phyloP scores from a whole-genome alignment of 2,329 filamentous ascomycete species.

The Diaporthe ilicicola region DNA sequence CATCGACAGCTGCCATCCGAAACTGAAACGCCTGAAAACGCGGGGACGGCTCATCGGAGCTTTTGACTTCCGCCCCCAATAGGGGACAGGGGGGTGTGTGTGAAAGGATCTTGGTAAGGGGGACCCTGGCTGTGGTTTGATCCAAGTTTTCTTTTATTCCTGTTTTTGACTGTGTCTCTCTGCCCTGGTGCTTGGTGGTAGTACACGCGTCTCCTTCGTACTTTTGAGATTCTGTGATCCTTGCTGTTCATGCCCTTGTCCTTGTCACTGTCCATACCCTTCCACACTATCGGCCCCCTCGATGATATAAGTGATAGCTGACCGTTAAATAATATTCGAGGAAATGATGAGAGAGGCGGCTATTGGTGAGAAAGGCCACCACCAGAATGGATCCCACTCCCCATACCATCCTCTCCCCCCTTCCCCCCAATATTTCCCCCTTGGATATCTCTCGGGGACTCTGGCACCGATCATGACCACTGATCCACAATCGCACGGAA shows the following conservation, averaged over 20 bases:
- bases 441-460: neutral
- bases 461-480: neutral
- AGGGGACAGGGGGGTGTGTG: neutral
- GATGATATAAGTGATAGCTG: no score
- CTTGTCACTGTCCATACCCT: no score
- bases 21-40: conserved; percentile 25
- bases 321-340: no score
- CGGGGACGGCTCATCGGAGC: neutral
- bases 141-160: neutral
- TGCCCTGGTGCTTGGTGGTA: no score
- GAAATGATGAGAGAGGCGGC: neutral
- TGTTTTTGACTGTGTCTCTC: neutral
- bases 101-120: neutral
- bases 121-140: neutral
- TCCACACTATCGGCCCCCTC: no score
- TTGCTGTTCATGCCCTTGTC: no score
- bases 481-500: conserved; percentile 12
- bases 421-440: neutral
- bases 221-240: no score
- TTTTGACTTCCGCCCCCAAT: conserved; percentile 18
- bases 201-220: no score
- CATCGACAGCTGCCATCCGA: conserved; percentile 29
- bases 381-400: no score
- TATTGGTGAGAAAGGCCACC: neutral
- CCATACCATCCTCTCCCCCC: neutral